A percentile compares a stretch with the other conserved stretches of the same genome.
phyloP scores from a whole-genome alignment of 2,329 filamentous ascomycete genomes.

The Ophiocordyceps camponoti-floridani region DNA sequence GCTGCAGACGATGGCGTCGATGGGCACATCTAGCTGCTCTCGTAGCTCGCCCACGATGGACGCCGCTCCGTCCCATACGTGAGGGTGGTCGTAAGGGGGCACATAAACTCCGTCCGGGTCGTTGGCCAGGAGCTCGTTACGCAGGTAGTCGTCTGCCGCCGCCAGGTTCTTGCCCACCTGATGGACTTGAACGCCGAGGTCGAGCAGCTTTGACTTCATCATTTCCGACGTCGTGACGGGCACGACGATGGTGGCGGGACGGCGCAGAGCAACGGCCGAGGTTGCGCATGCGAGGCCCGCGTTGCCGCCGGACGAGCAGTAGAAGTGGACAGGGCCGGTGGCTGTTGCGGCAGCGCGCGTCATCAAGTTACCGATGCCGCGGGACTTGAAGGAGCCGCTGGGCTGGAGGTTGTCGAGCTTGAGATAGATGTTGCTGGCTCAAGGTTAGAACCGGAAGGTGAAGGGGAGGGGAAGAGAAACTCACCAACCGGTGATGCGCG shows the following conservation, averaged over 20 bases:
- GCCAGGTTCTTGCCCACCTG: constrained; percentile 50
- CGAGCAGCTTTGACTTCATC: constrained; percentile 54
- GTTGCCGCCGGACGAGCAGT: constrained; percentile 66
- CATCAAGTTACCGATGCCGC: constrained; percentile 58
- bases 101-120: constrained; percentile 42
- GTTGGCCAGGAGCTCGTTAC: constrained; percentile 34
- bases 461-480: constrained; percentile 6
- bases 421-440: constrained; percentile 52
- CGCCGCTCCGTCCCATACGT: constrained; percentile 48
- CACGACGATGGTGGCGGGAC: constrained; percentile 59
- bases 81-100: constrained; percentile 50
- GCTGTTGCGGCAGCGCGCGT: constrained; percentile 17
- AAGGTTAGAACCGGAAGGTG: neutral
- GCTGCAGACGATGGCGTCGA: constrained; percentile 57
- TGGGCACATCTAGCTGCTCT: constrained; percentile 22
- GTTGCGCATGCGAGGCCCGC: constrained; percentile 68
- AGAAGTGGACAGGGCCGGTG: constrained; percentile 43
- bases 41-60: constrained; percentile 36
- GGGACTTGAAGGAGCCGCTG: constrained; percentile 72
- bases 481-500: constrained; percentile 54
- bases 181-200: constrained; percentile 51
- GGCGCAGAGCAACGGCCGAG: constrained; percentile 44
- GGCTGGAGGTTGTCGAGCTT: constrained; percentile 78
- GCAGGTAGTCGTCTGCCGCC: constrained; percentile 51
- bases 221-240: constrained; percentile 44